Evolutionary conservation across 1,284 basidiomycete genomes (phyloP), one percentile per base, ranked within the genome.

Genomic region (Kalmanozyma brasiliensis): DNA sequence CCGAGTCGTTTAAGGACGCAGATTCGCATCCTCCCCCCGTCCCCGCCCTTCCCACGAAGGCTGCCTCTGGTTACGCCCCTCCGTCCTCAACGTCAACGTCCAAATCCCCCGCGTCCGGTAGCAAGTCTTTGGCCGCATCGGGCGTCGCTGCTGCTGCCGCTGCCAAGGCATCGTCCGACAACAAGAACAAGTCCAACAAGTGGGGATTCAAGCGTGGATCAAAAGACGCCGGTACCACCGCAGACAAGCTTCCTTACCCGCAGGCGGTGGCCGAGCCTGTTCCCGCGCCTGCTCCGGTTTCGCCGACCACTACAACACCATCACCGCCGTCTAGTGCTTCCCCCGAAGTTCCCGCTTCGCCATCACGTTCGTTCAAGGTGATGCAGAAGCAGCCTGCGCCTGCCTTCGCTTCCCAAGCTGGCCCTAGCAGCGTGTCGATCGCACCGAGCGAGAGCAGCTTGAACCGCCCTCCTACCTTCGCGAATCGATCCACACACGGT

Each of bases 161-260:
- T 20, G 33, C 20, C 20, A 42, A 44, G 47, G 34, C 57, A 9
- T 38, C 36, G 5, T 48, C 57, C 13, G 40, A 35, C 23, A 43
- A 45, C 49, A 49, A 51, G 38, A 37, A 49, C 16, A 41, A 65
- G 58, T 34, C 52, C 3, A 53, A 46, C 41, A 70, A 62, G 43
- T 70, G 67, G 67, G 67, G 62, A 30, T 70, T 65, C 53, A 70
- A 65, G 51, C 62, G 67, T 26, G 43, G 49, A 16, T 65, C 67
- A 37, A 60, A 70, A 49, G 61, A 70, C 40, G 29, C 38, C 42
- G 20, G 37, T 23, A 38, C 11, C 49, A 38, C 46, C 11, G 26
- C 26, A 29, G 11, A 29, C 51, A 65, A 59, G 56, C 56, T 44
- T 16, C 62, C 62, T 8, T 65, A 65, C 42, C 62, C 62, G n/a